Evolutionary conservation across 2,329 filamentous ascomycete species (phyloP), one percentile per base, ranked within the genome.

Genomic region (Bretziella fagacearum): DNA sequence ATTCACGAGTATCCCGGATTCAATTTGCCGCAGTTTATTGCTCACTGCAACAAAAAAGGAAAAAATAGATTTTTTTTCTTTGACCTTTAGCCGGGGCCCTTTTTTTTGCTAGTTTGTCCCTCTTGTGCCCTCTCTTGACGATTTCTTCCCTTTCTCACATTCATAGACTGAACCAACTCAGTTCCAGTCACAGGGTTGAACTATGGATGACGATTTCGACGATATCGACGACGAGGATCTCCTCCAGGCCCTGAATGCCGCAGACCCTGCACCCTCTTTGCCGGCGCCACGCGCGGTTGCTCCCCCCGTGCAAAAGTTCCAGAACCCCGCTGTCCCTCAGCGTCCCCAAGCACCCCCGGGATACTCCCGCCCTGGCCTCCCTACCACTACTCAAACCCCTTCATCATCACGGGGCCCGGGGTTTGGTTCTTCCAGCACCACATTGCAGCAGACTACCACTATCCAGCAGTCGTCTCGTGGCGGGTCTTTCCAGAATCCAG

Each of bases 221-320:
- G 70, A 72, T 52, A 69, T 81, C 45, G 69, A 73, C 45, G 79
- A 83, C 51, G 78, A 79, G 55, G 78, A 80, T 53, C 63, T 83
- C 50, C 65, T 81, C 37, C 63, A 70, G 29, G 77, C 70, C 5
- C 66, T 77, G 18, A 29, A 36, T 15, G 22, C 36, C n/a, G 32
- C 45, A 11, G 35, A 44, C 18, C 26, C 35, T 22, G 40, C 40
- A 11, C 41, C 40, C 6, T 17, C 18, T 39, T 18, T 2, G 6
- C 5, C n/a, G 11, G 15, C 35, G 23, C 18, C 35, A 5, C 15
- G 17, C 20, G 7, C 35, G 23, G 20, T 13, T 39, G n/a, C 35
- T 23, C 18, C 20, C 11, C 20, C 7, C 4, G 37, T n/a, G 15
- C 30, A 45, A 20, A 33, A 40, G 36, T 47, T 47, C 18, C 22